A percentile compares a stretch with the other conserved stretches of the same genome.
These are phyloP conservation scores for Plantago coronopus DNA, from an alignment of 305 asterid genomes.

Conservation along the genomic window DNA sequence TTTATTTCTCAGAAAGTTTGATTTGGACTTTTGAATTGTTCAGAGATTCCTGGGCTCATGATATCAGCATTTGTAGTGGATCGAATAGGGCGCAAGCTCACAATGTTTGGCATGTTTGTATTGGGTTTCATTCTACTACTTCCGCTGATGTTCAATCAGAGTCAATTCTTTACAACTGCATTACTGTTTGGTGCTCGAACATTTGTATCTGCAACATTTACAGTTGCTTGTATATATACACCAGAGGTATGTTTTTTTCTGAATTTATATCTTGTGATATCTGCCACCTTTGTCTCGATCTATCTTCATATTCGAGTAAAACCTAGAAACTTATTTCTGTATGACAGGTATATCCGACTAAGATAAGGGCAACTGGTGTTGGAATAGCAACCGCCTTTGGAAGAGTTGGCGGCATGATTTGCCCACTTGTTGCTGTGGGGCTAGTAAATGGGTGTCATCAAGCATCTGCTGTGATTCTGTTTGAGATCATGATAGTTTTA, in stretches of 20 bases:
- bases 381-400: conserved; percentile 68
- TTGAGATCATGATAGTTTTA: conserved; percentile 39
- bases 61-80: conserved; percentile 66
- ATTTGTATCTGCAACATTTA: conserved; percentile 59
- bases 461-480: conserved; percentile 54
- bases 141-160: conserved; percentile 52
- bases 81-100: conserved; percentile 71
- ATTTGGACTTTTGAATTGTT: conserved; percentile 22
- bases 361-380: conserved; percentile 56
- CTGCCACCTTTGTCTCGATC: neutral
- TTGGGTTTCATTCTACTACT: conserved; percentile 44
- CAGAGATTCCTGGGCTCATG: conserved; percentile 89
- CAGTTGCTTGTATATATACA: conserved; percentile 57
- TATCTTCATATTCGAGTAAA: neutral
- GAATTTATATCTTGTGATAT: neutral
- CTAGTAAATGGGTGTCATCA: conserved; percentile 65
- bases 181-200: conserved; percentile 75
- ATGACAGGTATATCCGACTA: conserved; percentile 74
- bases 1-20: conserved; percentile 14
- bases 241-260: conserved; percentile 56
- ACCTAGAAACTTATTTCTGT: neutral
- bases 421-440: conserved; percentile 78
- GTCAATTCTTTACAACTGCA: conserved; percentile 39
- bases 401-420: conserved; percentile 77
- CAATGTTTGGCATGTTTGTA: conserved; percentile 61